Evolutionary conservation across 805 yeast genomes (phyloP), one percentile per base, ranked within the genome.

Genomic region (Wickerhamiella allomyrinae): DNA sequence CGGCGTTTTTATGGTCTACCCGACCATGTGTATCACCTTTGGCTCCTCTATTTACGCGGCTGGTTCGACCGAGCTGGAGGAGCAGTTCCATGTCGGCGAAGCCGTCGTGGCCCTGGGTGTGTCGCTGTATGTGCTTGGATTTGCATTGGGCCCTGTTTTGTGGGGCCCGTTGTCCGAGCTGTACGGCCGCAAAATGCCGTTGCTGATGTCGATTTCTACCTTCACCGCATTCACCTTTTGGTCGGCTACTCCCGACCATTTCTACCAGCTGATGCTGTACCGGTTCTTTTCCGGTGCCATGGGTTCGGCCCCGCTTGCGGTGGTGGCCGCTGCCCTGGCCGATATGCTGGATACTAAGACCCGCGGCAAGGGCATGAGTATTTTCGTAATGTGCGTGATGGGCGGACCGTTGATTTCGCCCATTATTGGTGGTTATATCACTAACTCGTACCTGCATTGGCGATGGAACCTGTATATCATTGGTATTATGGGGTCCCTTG

Each of bases 81-180:
- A 47, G 35, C 62, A 69, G 37, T 86, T 62, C 59, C 71, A 71
- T 44, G 76, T 86, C 39, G 78, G 81, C 31, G 46, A 53, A 4
- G 81, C 75, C 11, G 86, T 77, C 13, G 79, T 79, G 13, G 71
- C 82, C 17, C 67, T 89, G 39, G 81, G 86, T 44, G 71, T 85
- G 13, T 74, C 95, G 0, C 66, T 86, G 14, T 87, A 73, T 53
- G 94, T 89, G 11, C 59, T 86, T 35, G 97, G 96, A 11, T 86
- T 85, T 60, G 95, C 95, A 1, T 70, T 85, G 1, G 95, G 96
- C 20, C 96, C 97, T 3, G 67, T 85, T 37, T 55, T 84, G 35
- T 86, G 89, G 81, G 94, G 91, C 24, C 94, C 94, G 4, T 58
- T 83, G 25, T 77, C 87, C n/a, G 94, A 84, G 58, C 53, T 80